Percentiles rank a stretch among this genome's conserved stretches.
These are phyloP conservation scores for Wallacemonas sp. DNA, from an alignment of 208 protist genomes.

Conservation along the genomic window DNA sequence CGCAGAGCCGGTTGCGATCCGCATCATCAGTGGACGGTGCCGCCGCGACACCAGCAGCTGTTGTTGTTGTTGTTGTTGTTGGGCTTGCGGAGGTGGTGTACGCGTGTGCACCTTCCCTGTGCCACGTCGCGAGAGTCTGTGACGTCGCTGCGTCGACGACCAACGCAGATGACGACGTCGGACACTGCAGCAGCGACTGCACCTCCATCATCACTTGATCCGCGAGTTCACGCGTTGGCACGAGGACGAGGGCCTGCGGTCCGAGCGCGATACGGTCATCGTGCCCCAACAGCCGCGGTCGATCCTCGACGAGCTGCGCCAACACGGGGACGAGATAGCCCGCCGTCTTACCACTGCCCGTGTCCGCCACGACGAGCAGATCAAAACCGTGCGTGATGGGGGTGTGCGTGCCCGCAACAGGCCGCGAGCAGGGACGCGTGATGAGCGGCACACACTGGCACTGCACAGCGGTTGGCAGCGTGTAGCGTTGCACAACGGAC, in stretches of 20 bases:
- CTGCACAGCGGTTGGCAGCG: constrained; percentile 78
- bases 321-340: constrained; percentile 92
- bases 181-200: constrained; percentile 16
- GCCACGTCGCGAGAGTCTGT: constrained; percentile 7
- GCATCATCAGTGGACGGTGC: background rate
- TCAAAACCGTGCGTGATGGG: constrained; percentile 40
- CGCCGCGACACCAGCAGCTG: background rate
- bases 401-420: background rate
- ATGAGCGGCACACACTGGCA: constrained; percentile 73
- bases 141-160: constrained; percentile 13
- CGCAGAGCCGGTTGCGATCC: constrained; percentile 44
- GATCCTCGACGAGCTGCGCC: constrained; percentile 47
- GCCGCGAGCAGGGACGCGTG: background rate
- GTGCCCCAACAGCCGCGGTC: constrained; percentile 56
- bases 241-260: constrained; percentile 84
- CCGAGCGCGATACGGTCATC: constrained; percentile 65
- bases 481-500: constrained; percentile 41
- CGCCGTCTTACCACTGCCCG: constrained; percentile 94
- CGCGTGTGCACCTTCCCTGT: constrained; percentile 5
- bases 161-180: constrained; percentile 21
- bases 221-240: constrained; percentile 94
- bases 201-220: constrained; percentile 79
- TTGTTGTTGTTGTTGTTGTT: background rate
- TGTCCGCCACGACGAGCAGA: constrained; percentile 90
- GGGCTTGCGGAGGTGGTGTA: background rate